Base-by-base conservation (phyloP, 345 rosid genomes). In the Iberis pinnata region DNA sequence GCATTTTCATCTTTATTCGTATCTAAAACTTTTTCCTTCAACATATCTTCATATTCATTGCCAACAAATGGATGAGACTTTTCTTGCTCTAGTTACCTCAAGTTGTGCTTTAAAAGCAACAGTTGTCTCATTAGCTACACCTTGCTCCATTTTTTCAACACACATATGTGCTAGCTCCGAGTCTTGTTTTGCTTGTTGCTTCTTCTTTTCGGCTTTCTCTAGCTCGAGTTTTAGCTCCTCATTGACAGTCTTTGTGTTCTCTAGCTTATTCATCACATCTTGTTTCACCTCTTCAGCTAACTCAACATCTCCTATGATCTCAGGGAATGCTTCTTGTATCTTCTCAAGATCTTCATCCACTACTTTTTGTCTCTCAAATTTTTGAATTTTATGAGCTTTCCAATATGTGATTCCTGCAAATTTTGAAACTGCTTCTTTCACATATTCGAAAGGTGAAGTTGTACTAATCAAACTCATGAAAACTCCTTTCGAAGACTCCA, bases 401-500 rank as follows among this genome's bases (percentile, higher is more conserved):
- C 98, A 92, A 59, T 92, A 96, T 47, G 82, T 84, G 68, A 87
- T 92, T 60, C 98, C 98, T 18, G 96, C 98, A 53, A 90, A 87
- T 70, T 76, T 87, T 22, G 96, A 87, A 73, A 92, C 98, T 24
- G 81, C 98, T 60, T 80, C 84, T 61, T 92, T 92, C 20, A 92
- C 98, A 1, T 96, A 92, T 70, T 92, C 96, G 33, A 92, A 70
- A 17, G 98, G 98, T n/a, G 93, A 82, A 9, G 80, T 64, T 4
- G 96, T 92, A 69, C 87, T 95, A 17, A 92, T 79, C 62, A 79
- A 70, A n/a, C n/a, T n/a, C n/a, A n/a, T n/a, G n/a, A n/a, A n/a
- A n/a, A n/a, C n/a, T n/a, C n/a, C n/a, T n/a, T n/a, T n/a, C n/a
- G n/a, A n/a, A n/a, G n/a, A n/a, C n/a, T n/a, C n/a, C n/a, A n/a